Percentiles rank a stretch among this genome's conserved stretches.
Evolutionary conservation across 192 early-diverging fungal species (phyloP).

Genomic region (Neocallimastix lanati): DNA sequence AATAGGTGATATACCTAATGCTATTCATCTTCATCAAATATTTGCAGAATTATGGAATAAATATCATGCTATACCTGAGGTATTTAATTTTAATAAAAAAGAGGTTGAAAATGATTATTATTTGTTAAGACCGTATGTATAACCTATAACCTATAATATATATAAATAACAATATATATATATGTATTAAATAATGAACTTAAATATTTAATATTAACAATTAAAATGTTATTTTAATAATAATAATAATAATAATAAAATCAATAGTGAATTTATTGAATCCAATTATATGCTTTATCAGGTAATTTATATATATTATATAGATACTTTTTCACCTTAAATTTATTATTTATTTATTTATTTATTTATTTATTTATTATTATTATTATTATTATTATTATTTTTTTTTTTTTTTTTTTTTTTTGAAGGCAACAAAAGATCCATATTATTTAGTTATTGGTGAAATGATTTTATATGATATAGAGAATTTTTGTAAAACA

Average conservation of each 20-base stretch:
- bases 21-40: slow-evolving; percentile 61
- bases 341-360: too few relatives aligned
- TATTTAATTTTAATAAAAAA: slow-evolving; percentile 58
- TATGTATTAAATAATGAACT: too few relatives aligned
- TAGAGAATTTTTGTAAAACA: slow-evolving; percentile 46
- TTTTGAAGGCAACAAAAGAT: slow-evolving; percentile 76
- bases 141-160: too few relatives aligned
- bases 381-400: too few relatives aligned
- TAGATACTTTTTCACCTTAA: too few relatives aligned
- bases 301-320: too few relatives aligned
- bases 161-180: too few relatives aligned
- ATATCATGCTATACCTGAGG: slow-evolving; percentile 70
- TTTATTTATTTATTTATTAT: too few relatives aligned
- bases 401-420: too few relatives aligned
- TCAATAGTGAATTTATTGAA: slow-evolving; percentile 73
- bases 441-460: slow-evolving; percentile 82
- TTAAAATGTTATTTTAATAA: too few relatives aligned
- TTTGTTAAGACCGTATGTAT: slow-evolving; percentile 49
- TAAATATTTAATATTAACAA: too few relatives aligned
- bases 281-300: slow-evolving; percentile 80
- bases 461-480: slow-evolving; percentile 66
- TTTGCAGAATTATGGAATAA: slow-evolving; percentile 75
- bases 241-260: too few relatives aligned
- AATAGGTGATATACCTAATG: slow-evolving; percentile 67
- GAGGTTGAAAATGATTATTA: slow-evolving; percentile 50